Base-by-base conservation (phyloP, 2,329 filamentous ascomycete genomes). In the Ceratocystis destructans region DNA sequence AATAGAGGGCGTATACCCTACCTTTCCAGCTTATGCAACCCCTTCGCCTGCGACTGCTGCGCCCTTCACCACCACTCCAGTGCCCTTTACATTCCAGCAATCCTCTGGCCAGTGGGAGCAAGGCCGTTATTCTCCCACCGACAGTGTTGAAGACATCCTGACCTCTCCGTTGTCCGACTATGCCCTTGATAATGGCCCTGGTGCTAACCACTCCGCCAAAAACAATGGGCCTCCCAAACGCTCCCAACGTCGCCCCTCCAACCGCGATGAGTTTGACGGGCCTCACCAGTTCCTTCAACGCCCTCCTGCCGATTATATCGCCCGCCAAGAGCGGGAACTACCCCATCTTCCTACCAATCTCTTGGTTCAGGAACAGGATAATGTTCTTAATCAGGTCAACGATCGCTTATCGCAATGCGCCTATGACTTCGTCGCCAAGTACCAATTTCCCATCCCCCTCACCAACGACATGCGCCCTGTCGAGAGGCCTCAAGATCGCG, bases 361-460 rank as follows among this genome's bases (percentile, higher is more conserved):
- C 62, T 83, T 89, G 72, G 86, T 90, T 65, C 86, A 90, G 76
- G 90, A 95, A 76, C 90, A 95, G 79, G 89, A 94, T 77, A 83
- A 82, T 72, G 88, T 95, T 71, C 79, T 94, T 67, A 84, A 83
- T 66, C 83, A 87, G 75, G 89, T 94, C 75, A 94, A 94, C 77
- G 89, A 93, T 76, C 83, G 89, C 69, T 80, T 95, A 59, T 91
- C 89, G 28, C 87, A 88, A 75, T 94, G 89, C 74, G 90, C 89
- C 41, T 95, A 88, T 79, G 89, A 95, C 76, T 95, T 95, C 76
- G 87, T 95, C 72, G 90, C 90, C 71, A 91, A 90, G 76, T 94
- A 94, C 74, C 89, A 93, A 76, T 95, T 95, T 73, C 90, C 90
- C 12, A 91, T 95, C 71, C 90, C 90, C 10, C 77, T 94, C 71